Evolutionary conservation across 148 eudicot genomes (phyloP).

Genomic region (Nyssa sinensis): DNA sequence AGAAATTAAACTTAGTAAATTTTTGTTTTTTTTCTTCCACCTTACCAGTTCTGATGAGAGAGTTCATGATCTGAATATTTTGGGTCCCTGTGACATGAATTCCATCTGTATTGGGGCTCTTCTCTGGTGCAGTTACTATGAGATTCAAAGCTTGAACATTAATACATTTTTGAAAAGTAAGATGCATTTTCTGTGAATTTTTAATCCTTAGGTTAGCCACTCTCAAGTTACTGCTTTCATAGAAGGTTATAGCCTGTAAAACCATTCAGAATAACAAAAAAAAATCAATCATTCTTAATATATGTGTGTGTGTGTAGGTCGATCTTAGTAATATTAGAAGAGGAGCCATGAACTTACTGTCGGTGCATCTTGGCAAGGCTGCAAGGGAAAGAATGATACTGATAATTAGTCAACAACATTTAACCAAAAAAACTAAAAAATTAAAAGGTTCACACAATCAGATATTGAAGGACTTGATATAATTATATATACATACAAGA

Average conservation of each 20-base stretch:
- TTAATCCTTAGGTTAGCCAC: slow-evolving; percentile 43
- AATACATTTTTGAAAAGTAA: slow-evolving; percentile 45
- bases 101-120: slow-evolving; percentile 92
- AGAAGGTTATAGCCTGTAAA: slow-evolving; percentile 68
- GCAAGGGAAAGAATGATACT: slow-evolving; percentile 12
- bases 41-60: slow-evolving; percentile 65
- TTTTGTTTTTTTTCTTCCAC: background rate
- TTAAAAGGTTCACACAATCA: too few species aligned
- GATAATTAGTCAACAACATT: background rate
- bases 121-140: slow-evolving; percentile 44
- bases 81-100: slow-evolving; percentile 64
- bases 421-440: background rate
- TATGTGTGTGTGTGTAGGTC: too few species aligned
- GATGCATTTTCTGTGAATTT: slow-evolving; percentile 84
- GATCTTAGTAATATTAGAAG: background rate
- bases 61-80: slow-evolving; percentile 43
- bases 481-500: slow-evolving; percentile 29
- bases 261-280: background rate
- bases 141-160: slow-evolving; percentile 60
- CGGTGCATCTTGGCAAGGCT: slow-evolving; percentile 80
- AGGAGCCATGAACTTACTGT: slow-evolving; percentile 44
- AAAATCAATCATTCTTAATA: background rate
- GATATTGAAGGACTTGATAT: background rate
- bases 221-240: slow-evolving; percentile 48
- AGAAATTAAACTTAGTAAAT: background rate